Percentiles rank a stretch among this genome's conserved stretches.
Evolutionary conservation across 371 early-diverging fungal genomes (phyloP).

Genomic region (Mucor racemosus): DNA sequence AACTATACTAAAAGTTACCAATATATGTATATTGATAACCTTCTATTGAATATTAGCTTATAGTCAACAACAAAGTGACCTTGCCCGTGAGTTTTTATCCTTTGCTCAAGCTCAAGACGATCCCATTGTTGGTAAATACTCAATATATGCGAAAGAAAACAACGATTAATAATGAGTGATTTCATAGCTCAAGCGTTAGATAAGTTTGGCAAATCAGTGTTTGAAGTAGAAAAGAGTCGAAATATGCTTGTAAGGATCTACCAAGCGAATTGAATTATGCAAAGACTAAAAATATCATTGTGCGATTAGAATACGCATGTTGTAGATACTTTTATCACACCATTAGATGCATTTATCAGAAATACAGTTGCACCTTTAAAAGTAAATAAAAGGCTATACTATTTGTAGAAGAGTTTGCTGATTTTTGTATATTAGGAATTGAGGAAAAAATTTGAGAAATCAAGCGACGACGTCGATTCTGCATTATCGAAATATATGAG

Average conservation of each 20-base stretch:
- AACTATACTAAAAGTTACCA: background rate
- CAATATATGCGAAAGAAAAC: background rate
- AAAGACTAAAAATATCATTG: background rate
- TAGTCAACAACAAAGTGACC: conserved; percentile 56
- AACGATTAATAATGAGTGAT: background rate
- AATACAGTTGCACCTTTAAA: conserved; percentile 63
- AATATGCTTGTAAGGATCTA: conserved; percentile 57
- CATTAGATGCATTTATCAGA: conserved; percentile 65
- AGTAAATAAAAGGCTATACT: conserved; percentile 32
- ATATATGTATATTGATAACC: background rate
- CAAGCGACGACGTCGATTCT: conserved; percentile 70
- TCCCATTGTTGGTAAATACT: conserved; percentile 60
- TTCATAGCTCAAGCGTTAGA: conserved; percentile 56
- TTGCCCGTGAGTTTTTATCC: conserved; percentile 55
- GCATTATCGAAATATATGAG: conserved; percentile 65
- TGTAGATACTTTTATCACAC: conserved; percentile 66
- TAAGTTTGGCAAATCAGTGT: conserved; percentile 59
- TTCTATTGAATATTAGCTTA: conserved; percentile 38
- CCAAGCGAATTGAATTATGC: background rate
- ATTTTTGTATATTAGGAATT: conserved; percentile 49
- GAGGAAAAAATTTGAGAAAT: conserved; percentile 65
- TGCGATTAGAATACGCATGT: conserved; percentile 62
- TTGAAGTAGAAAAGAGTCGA: conserved; percentile 67
- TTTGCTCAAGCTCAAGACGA: conserved; percentile 65
- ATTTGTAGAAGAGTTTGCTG: no score